Conservation (phyloP, 768 basidiomycete genomes). For the Podaxis sp. region DNA sequence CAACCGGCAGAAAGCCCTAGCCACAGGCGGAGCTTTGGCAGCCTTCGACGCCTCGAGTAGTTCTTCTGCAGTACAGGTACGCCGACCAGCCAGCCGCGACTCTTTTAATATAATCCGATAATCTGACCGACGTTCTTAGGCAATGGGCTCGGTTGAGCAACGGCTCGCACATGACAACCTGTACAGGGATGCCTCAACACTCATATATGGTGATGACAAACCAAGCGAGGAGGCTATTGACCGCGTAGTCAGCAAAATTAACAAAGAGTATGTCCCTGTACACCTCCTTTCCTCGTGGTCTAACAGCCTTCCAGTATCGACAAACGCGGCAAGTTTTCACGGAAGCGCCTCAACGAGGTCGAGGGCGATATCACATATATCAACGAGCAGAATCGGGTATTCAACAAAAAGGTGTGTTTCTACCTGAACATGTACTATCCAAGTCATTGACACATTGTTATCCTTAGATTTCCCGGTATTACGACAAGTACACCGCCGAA, state of each 20-base stretch:
- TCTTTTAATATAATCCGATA: neutral
- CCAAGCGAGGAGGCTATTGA: slow-evolving; percentile 96
- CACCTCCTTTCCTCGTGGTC: neutral
- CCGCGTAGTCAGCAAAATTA: slow-evolving; percentile 86
- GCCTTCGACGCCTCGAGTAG: slow-evolving; percentile 52
- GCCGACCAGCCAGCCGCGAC: slow-evolving; percentile 11
- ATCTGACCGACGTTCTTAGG: slow-evolving; percentile 30
- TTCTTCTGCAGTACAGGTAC: slow-evolving; percentile 34
- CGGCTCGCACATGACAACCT: slow-evolving; percentile 74
- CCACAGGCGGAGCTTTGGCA: slow-evolving; percentile 75
- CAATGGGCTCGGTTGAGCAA: slow-evolving; percentile 40
- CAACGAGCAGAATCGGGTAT: slow-evolving; percentile 96
- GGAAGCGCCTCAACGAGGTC: slow-evolving; percentile 87
- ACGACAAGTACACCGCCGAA: slow-evolving; percentile 95
- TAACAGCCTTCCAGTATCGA: slow-evolving; percentile 59
- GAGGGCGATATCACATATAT: slow-evolving; percentile 98
- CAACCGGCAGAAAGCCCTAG: slow-evolving; percentile 86
- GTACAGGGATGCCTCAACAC: slow-evolving; percentile 91
- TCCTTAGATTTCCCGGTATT: slow-evolving; percentile 84
- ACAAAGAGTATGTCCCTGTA: slow-evolving; percentile 73
- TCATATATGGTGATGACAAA: slow-evolving; percentile 94
- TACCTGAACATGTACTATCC: neutral
- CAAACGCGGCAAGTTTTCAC: slow-evolving; percentile 86
- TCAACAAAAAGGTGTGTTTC: slow-evolving; percentile 85
- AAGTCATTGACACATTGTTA: neutral